A percentile compares a stretch with the other conserved stretches of the same genome.
Conservation (phyloP, 768 basidiomycete species). For the Hysterangium stoloniferum region DNA sequence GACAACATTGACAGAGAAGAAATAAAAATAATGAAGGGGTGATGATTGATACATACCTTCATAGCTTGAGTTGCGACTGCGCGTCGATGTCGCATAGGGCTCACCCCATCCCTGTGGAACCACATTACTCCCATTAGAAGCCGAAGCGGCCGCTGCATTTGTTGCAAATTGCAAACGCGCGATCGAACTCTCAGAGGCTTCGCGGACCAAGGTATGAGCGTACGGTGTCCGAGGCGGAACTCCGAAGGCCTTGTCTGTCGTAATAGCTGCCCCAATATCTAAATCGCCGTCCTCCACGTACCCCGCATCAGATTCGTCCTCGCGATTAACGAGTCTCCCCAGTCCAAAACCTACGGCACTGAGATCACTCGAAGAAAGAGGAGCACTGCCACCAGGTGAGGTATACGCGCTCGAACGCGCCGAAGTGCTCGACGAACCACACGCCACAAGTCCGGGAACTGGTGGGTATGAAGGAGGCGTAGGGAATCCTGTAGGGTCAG, state of each 20-base stretch:
- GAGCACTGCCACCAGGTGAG: slow-evolving; percentile 47
- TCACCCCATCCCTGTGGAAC: background rate
- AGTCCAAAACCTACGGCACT: slow-evolving; percentile 38
- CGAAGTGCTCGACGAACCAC: slow-evolving; percentile 62
- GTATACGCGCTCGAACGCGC: slow-evolving; percentile 75
- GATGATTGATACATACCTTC: background rate
- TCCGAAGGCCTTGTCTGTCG: slow-evolving; percentile 57
- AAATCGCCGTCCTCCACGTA: slow-evolving; percentile 33
- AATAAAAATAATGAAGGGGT: background rate
- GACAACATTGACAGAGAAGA: background rate
- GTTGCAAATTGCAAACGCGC: slow-evolving; percentile 8
- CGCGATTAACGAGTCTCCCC: slow-evolving; percentile 58
- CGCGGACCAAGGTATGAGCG: slow-evolving; percentile 51
- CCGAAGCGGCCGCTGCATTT: background rate
- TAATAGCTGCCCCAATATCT: slow-evolving; percentile 47
- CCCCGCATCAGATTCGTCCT: slow-evolving; percentile 28
- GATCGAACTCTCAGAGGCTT: slow-evolving; percentile 7
- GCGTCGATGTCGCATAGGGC: background rate
- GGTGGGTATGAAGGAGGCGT: slow-evolving; percentile 37
- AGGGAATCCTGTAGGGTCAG: slow-evolving; percentile 64
- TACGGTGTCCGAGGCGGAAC: slow-evolving; percentile 47
- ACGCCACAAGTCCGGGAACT: slow-evolving; percentile 30
- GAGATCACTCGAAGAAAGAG: slow-evolving; percentile 30
- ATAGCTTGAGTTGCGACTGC: slow-evolving; percentile 1
- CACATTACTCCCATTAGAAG: background rate